Base-by-base conservation (phyloP, 1,284 basidiomycete genomes). In the Entoloma clypeatum region DNA sequence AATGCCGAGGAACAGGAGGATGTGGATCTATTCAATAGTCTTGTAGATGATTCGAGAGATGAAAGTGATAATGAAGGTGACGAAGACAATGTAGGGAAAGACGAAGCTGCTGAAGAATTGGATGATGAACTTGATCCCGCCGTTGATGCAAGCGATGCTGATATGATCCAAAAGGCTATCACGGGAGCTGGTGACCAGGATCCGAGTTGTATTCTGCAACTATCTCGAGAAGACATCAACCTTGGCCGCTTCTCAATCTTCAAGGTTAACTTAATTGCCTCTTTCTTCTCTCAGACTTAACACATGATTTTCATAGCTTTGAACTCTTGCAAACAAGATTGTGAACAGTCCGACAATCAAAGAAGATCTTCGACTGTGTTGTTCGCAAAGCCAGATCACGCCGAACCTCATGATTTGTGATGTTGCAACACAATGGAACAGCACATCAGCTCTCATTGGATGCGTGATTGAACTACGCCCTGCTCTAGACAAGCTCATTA, bases 1-100 rank as follows among this genome's bases (percentile, higher is more conserved):
- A 60, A 56, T 3, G 45, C 53, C 1, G 61, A 60, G 17, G 62
- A 58, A 0, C 56, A 75, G 16, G 65, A 65, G 2, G 79, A 78
- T 73, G 74, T 80, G 7, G 68, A 77, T 7, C n/a, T n/a, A n/a
- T n/a, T n/a, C n/a, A n/a, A n/a, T n/a, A n/a, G n/a, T n/a, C n/a
- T n/a, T n/a, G n/a, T n/a, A n/a, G n/a, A n/a, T n/a, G n/a, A n/a
- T n/a, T n/a, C n/a, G n/a, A n/a, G n/a, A n/a, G n/a, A n/a, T n/a
- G 77, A 79, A 27, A 63, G 44, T 3, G 53, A 48, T 4, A 53
- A 46, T 1, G 53, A 41, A 14, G 40, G 32, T 7, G 44, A 32
- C 13, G 39, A 36, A 36, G 38, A 45, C 10, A 39, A 21, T 24
- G 39, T n/a, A 36, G 28, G 43, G 18, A 16, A 16, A 16, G 27